Percentiles rank a stretch among this genome's conserved stretches.
phyloP scores from a whole-genome alignment of 2,329 filamentous ascomycete genomes.

The Diaporthe helianthi region DNA sequence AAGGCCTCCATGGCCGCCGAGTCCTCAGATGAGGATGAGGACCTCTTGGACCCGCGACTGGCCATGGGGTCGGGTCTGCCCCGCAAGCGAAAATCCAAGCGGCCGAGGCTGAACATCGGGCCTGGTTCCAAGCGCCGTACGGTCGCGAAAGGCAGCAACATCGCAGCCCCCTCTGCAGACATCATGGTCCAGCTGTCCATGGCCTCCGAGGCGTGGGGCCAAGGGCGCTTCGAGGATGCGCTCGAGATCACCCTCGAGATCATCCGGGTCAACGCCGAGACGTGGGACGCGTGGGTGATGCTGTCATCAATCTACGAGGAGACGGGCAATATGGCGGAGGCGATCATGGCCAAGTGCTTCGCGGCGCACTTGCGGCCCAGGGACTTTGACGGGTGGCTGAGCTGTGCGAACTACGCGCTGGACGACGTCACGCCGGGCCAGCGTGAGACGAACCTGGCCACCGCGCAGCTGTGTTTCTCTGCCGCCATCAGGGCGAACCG shows the following conservation, averaged over 20 bases:
- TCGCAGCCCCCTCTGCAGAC: constrained; percentile 72
- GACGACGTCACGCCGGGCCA: constrained; percentile 52
- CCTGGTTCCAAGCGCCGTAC: constrained; percentile 38
- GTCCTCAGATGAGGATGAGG: constrained; percentile 23
- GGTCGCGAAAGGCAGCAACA: constrained; percentile 58
- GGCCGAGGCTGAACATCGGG: constrained; percentile 24
- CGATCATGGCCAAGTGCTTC: constrained; percentile 65
- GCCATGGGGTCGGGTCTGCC: constrained; percentile 29
- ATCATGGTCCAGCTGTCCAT: constrained; percentile 72
- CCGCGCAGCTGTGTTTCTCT: constrained; percentile 65
- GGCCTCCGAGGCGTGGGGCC: constrained; percentile 73
- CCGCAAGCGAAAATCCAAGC: constrained; percentile 32
- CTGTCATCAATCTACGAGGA: constrained; percentile 68
- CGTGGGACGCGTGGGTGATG: constrained; percentile 69
- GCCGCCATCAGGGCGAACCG: constrained; percentile 65
- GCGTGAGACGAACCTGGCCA: constrained; percentile 58
- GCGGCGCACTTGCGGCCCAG: constrained; percentile 69
- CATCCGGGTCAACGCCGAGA: constrained; percentile 73
- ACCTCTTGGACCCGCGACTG: constrained; percentile 27
- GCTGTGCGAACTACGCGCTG: constrained; percentile 63
- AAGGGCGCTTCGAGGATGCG: constrained; percentile 59
- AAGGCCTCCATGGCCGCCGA: constrained; percentile 39
- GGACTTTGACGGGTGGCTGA: constrained; percentile 65
- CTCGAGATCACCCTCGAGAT: constrained; percentile 66
- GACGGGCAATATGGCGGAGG: constrained; percentile 62